A percentile compares a stretch with the other conserved stretches of the same genome.
Conservation (phyloP, 495 filamentous ascomycete genomes). For the Letharia columbiana region DNA sequence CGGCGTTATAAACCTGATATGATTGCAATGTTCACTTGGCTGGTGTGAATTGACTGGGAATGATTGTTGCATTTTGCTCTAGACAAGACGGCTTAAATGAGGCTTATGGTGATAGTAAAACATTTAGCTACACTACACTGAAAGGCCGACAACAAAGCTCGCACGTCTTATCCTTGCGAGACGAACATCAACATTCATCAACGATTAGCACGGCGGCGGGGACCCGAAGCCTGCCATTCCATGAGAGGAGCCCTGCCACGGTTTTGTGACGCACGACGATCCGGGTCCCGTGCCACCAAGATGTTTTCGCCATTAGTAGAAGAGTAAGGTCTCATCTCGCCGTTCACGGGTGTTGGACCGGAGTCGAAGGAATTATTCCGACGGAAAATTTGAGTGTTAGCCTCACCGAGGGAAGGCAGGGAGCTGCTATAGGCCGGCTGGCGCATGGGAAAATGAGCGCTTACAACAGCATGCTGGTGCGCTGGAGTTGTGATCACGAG, state of each 20-base stretch:
- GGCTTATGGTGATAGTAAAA: background rate
- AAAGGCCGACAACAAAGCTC: background rate
- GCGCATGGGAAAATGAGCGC: background rate
- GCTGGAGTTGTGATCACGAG: background rate
- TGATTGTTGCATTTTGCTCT: background rate
- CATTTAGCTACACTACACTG: background rate
- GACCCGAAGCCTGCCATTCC: constrained; percentile 1
- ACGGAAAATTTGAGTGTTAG: background rate
- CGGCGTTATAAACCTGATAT: background rate
- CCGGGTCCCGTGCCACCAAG: background rate
- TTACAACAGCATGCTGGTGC: background rate
- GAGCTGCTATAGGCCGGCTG: background rate
- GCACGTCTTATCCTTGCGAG: background rate
- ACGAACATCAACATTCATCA: background rate
- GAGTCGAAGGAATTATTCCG: constrained; percentile 4
- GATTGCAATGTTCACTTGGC: background rate
- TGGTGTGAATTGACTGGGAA: background rate
- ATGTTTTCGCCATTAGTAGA: background rate
- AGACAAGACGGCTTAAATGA: background rate
- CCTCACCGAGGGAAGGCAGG: background rate
- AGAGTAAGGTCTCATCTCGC: constrained; percentile 3
- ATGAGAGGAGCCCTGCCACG: background rate
- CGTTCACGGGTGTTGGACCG: background rate
- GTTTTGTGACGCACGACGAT: background rate
- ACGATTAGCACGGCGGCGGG: constrained; percentile 1